phyloP scores from a whole-genome alignment of 768 basidiomycete species.

The Phanerochaete sordida region DNA sequence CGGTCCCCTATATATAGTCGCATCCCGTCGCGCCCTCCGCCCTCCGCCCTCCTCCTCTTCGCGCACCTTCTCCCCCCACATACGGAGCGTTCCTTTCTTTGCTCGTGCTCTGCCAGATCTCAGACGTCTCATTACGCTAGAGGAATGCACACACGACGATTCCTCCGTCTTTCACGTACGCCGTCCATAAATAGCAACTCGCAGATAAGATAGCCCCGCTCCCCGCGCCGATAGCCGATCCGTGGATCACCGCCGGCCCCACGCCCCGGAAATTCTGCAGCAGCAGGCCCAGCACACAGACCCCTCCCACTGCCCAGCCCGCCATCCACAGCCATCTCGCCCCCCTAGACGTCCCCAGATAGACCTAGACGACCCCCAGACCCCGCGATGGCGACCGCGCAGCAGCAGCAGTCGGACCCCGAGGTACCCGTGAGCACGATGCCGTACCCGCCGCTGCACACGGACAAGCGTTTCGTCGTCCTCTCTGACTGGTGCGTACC shows the following conservation, averaged over 20 bases:
- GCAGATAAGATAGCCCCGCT: neutral
- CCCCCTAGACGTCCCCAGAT: neutral
- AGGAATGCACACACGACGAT: too few relatives aligned
- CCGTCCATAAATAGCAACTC: neutral
- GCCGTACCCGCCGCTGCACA: conserved; percentile 77
- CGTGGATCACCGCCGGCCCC: neutral
- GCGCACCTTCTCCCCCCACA: too few relatives aligned
- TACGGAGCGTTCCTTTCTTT: too few relatives aligned
- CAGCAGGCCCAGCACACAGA: neutral
- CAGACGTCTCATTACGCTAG: too few relatives aligned
- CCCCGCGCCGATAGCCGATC: neutral
- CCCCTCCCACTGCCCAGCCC: neutral
- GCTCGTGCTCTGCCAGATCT: too few relatives aligned
- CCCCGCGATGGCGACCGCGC: neutral
- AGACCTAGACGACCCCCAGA: neutral
- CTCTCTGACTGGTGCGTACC: conserved; percentile 83
- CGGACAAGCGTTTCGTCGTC: conserved; percentile 79
- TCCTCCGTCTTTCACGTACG: too few relatives aligned
- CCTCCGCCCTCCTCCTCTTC: too few relatives aligned
- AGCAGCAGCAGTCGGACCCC: neutral
- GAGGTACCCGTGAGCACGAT: conserved; percentile 58
- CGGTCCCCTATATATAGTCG: too few relatives aligned
- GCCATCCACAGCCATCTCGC: neutral
- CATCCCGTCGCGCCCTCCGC: too few relatives aligned
- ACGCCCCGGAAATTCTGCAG: neutral